These are phyloP conservation scores for Trypanosomatidae sp. DNA, from an alignment of 208 protist genomes.

Conservation along the genomic window DNA sequence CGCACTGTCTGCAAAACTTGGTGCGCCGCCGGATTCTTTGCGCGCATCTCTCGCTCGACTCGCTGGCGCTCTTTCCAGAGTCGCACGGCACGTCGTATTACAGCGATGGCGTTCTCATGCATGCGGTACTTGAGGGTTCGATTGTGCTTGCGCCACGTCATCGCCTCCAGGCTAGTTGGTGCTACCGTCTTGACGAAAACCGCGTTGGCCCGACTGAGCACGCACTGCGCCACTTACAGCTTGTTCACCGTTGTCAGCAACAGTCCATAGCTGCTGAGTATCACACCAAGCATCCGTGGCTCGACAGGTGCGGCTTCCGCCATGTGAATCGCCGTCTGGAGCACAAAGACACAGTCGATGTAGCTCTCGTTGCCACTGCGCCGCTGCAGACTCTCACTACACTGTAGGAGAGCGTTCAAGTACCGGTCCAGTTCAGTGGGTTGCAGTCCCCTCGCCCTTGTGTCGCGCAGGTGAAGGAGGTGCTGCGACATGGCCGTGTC, in stretches of 20 bases:
- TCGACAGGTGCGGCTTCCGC: slow-evolving; percentile 25
- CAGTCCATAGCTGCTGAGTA: slow-evolving; percentile 46
- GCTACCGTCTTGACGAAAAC: slow-evolving; percentile 35
- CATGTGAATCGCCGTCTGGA: slow-evolving; percentile 47
- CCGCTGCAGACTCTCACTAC: slow-evolving; percentile 37
- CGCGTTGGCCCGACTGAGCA: slow-evolving; percentile 32
- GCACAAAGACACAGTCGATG: slow-evolving; percentile 32
- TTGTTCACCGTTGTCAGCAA: slow-evolving; percentile 40
- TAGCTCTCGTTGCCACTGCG: slow-evolving; percentile 35
- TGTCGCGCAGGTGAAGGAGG: slow-evolving; percentile 27
- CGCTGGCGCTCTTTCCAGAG: slow-evolving; percentile 47
- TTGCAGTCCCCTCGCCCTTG: slow-evolving; percentile 33
- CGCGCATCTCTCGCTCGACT: slow-evolving; percentile 25
- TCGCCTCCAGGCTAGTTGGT: slow-evolving; percentile 41
- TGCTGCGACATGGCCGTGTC: slow-evolving; percentile 34
- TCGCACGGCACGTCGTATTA: slow-evolving; percentile 53
- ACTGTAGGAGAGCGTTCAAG: slow-evolving; percentile 29
- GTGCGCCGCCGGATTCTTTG: slow-evolving; percentile 36
- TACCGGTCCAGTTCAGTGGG: slow-evolving; percentile 28
- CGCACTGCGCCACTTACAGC: slow-evolving; percentile 37
- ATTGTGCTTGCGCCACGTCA: slow-evolving; percentile 53
- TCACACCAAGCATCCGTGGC: slow-evolving; percentile 37
- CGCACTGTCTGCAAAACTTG: slow-evolving; percentile 29
- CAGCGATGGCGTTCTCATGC: slow-evolving; percentile 33
- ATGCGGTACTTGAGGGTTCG: slow-evolving; percentile 35